phyloP scores from a whole-genome alignment of 345 rosid species.

The Moricandia arvensis region DNA sequence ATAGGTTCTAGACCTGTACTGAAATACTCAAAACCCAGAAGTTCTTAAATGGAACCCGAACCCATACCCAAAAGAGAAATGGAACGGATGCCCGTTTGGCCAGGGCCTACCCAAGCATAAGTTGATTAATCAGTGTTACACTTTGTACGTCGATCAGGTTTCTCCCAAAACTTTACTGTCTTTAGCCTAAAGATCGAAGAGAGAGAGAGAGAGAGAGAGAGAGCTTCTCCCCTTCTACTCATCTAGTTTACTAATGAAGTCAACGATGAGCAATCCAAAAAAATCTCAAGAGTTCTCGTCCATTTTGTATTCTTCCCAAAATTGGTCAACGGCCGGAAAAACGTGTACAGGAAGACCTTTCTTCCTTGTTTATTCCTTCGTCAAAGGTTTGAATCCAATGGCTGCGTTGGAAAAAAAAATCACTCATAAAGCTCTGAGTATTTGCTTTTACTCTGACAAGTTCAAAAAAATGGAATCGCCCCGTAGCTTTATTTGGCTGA shows the following conservation, averaged over 20 bases:
- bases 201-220: too few species aligned
- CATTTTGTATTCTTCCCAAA: background rate
- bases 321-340: conserved; percentile 11
- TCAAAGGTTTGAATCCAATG: conserved; percentile 6
- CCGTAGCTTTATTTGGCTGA: conserved; percentile 38
- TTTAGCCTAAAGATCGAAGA: too few species aligned
- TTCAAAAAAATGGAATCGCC: conserved; percentile 21
- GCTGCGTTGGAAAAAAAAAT: background rate
- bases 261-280: background rate
- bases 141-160: too few species aligned
- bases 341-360: conserved; percentile 1
- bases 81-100: too few species aligned
- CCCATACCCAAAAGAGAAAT: too few species aligned
- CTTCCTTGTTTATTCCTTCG: background rate
- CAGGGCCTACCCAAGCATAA: too few species aligned
- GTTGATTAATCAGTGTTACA: too few species aligned
- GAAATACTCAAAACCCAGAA: too few species aligned
- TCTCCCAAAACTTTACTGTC: too few species aligned
- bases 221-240: background rate
- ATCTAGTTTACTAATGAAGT: background rate
- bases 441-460: conserved; percentile 6
- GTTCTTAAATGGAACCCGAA: too few species aligned
- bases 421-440: background rate
- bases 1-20: too few species aligned
- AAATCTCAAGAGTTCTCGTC: background rate